Conservation (phyloP, 2,329 filamentous ascomycete species). For the Cladophialophora chaetospira region DNA sequence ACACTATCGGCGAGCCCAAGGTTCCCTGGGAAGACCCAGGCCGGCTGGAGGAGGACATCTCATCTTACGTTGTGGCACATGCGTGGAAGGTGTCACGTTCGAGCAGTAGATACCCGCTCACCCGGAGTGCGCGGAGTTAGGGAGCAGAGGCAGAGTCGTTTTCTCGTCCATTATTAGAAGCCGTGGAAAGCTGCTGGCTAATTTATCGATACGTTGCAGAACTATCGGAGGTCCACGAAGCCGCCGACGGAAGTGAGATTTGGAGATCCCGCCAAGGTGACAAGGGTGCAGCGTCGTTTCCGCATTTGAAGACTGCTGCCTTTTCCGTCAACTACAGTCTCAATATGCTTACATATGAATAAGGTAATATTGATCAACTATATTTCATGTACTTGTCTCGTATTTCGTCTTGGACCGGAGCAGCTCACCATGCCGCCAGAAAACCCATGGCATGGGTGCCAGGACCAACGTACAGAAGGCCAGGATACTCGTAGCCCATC, state of each 20-base stretch:
- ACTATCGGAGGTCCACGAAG: neutral
- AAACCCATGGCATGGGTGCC: slow-evolving; percentile 42
- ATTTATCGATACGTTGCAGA: too few species aligned
- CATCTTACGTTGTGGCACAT: slow-evolving; percentile 2
- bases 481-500: slow-evolving; percentile 46
- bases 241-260: neutral
- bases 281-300: too few species aligned
- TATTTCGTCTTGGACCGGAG: slow-evolving; percentile 39
- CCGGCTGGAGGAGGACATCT: slow-evolving; percentile 26
- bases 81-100: too few species aligned
- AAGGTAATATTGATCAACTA: neutral
- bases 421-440: slow-evolving; percentile 38
- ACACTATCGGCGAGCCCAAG: slow-evolving; percentile 21
- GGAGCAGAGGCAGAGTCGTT: neutral
- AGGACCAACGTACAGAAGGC: slow-evolving; percentile 41
- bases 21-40: slow-evolving; percentile 16
- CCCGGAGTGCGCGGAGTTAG: neutral
- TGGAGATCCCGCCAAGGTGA: too few species aligned
- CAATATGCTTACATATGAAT: too few species aligned
- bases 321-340: too few species aligned
- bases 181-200: neutral
- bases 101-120: neutral
- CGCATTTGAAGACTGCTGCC: too few species aligned
- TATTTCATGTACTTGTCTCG: slow-evolving; percentile 25
- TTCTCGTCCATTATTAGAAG: neutral